Base-by-base conservation (phyloP, 768 basidiomycete species). In the Calocera viscosa region DNA sequence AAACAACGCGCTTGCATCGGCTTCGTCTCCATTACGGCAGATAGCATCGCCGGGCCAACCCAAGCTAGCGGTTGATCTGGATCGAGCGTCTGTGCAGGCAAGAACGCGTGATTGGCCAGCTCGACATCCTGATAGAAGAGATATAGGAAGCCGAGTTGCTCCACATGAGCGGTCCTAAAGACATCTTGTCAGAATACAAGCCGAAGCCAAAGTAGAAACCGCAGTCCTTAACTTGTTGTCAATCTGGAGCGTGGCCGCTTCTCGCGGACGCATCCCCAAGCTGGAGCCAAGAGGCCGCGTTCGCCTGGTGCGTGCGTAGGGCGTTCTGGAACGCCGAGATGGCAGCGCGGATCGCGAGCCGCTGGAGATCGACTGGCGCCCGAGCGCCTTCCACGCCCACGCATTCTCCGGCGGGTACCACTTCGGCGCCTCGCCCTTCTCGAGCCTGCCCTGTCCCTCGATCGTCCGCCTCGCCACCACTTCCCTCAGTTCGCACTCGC, bases 381-480 rank as follows among this genome's bases (percentile, higher is more conserved):
- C 96, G 35, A 92, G 77, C 24, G 94, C 94, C 76, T 96, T 97
- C 94, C 95, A 99, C 1, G 96, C 96, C 96, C 96, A 99, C 8
- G 88, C 83, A 71, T 95, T 94, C 39, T 84, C 85, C 0, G 90
- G 88, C 47, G 85, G 79, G 73, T 86, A 86, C 70, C 83, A 78
- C 1, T 75, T 73, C 3, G 77, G 73, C n/a, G 76, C 75, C 63
- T 83, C 77, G 14, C 81, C 86, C 26, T 83, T 84, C 69, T 84
- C 82, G 28, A 86, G 72, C 10, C 90, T 91, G 33, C 92, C 92
- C 79, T 97, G 94, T 17, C 92, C 94, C 53, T 94, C 91, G 67
- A 98, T 94, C 0, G 92, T 89, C 64, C 96, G 80, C 41, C 87
- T 84, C 1, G 95, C 92, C n/a, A 99, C 87, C 2, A 94, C 86